These are phyloP conservation scores for Globisporangium abappressorium DNA, from an alignment of 352 stramenopile species.

Conservation along the genomic window DNA sequence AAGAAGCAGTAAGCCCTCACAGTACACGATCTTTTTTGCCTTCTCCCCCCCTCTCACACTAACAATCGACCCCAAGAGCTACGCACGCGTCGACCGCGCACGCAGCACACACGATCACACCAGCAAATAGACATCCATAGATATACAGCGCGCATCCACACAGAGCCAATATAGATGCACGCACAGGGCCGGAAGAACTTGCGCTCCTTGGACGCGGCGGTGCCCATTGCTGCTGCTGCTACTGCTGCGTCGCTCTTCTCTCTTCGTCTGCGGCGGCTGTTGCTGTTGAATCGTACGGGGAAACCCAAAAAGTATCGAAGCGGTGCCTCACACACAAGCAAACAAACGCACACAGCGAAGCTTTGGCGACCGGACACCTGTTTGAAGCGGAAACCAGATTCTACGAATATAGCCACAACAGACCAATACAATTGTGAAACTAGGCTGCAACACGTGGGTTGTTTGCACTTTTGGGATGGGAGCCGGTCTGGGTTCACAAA, in stretches of 20 bases:
- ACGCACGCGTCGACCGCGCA: background rate
- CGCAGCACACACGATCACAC: background rate
- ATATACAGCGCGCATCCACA: background rate
- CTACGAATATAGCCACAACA: background rate
- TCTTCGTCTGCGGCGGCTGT: background rate
- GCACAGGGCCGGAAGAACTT: slow-evolving; percentile 53
- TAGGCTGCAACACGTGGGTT: background rate
- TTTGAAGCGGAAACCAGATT: background rate
- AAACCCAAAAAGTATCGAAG: slow-evolving; percentile 10
- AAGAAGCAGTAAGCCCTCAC: background rate
- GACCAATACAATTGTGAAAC: too few relatives aligned
- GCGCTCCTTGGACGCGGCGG: slow-evolving; percentile 42
- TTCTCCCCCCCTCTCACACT: background rate
- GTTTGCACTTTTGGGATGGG: background rate
- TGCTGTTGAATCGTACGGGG: slow-evolving; percentile 6
- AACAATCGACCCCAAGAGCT: slow-evolving; percentile 2
- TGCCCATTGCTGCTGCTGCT: slow-evolving; percentile 32
- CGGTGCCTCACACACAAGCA: background rate
- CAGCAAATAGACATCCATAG: background rate
- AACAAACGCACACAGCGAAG: slow-evolving; percentile 1
- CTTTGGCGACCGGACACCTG: slow-evolving; percentile 6
- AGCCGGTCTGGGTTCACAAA: background rate
- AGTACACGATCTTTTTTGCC: background rate
- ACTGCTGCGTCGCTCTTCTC: background rate
- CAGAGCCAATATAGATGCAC: slow-evolving; percentile 13